Base-by-base conservation (phyloP, 2,329 filamentous ascomycete genomes). In the Phaeosphaeria sp. region DNA sequence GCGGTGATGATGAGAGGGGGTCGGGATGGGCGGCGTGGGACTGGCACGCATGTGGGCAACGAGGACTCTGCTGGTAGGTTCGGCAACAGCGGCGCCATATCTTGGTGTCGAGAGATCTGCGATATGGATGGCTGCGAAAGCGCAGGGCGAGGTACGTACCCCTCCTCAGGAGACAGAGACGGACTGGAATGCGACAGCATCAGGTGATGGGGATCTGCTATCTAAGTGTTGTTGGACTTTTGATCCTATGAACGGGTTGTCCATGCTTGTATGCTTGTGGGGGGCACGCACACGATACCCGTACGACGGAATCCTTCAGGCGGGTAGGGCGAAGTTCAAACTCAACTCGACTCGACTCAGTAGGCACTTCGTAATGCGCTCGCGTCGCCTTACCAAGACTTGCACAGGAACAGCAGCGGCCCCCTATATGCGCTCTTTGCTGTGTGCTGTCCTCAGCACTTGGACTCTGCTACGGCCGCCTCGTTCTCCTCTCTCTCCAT, bases 1-100 rank as follows among this genome's bases (percentile, higher is more conserved):
- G 24, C 42, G 46, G 43, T 46, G 46, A 44, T 42, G 42, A 40
- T 50, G 11, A 47, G 33, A 48, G 51, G 48, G 20, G 21, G 21
- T 17, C 11, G 18, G 18, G 44, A 24, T 24, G 44, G 9, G 15
- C 44, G 22, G 40, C 3, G 15, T 46, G 44, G 21, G 44, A 24
- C 20, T 7, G 13, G 43, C 22, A 25, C 21, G 50, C 20, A 39
- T 45, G 50, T 53, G 40, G 21, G 44, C 22, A 17, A 40, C 40
- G n/a, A 47, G 18, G 40, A 24, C 20, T 17, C 15, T n/a, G 20
- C 21, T 46, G 15, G 3, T 13, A 11, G 22, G 22, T 22, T 46
- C 22, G 44, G 44, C 44, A 13, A 36, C 30, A 46, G 21, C 21
- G 22, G 44, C 44, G 44, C 21, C 44, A 22, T 22, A 22, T 46